Percentiles rank a stretch among this genome's conserved stretches.
Conservation (phyloP, 495 filamentous ascomycete species). For the Hapsidospora chrysogenum region DNA sequence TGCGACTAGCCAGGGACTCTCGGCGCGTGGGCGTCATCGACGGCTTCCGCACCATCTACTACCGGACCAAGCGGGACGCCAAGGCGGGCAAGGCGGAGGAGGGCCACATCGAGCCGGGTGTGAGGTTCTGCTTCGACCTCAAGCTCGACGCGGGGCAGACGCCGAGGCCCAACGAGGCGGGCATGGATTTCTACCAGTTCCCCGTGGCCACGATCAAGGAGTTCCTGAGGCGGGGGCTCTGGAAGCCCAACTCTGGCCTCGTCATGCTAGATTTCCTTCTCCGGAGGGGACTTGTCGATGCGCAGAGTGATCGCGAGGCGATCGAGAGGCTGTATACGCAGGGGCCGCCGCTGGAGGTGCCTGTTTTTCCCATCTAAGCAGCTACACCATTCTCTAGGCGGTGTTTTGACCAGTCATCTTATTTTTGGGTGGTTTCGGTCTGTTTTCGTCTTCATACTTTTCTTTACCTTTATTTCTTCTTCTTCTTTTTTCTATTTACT, state of each 20-base stretch:
- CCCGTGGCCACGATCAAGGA: neutral
- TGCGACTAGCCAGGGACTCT: neutral
- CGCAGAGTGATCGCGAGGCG: neutral
- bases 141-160: neutral
- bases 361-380: too few species aligned
- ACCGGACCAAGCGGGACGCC: neutral
- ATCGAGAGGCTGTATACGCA: neutral
- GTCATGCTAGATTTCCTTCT: conserved; percentile 1
- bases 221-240: neutral
- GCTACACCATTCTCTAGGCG: too few species aligned
- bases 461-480: too few species aligned
- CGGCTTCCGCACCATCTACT: neutral
- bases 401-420: too few species aligned
- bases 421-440: too few species aligned
- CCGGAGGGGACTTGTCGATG: neutral
- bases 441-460: too few species aligned
- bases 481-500: too few species aligned
- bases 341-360: too few species aligned
- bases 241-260: conserved; percentile 2
- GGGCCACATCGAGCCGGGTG: conserved; percentile 1
- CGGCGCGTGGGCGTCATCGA: neutral
- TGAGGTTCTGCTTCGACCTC: neutral
- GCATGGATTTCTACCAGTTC: neutral
- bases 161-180: neutral
- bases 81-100: conserved; percentile 1